These are phyloP conservation scores for Amphibolis antarctica DNA, from an alignment of 106 monocot species.

Conservation along the genomic window DNA sequence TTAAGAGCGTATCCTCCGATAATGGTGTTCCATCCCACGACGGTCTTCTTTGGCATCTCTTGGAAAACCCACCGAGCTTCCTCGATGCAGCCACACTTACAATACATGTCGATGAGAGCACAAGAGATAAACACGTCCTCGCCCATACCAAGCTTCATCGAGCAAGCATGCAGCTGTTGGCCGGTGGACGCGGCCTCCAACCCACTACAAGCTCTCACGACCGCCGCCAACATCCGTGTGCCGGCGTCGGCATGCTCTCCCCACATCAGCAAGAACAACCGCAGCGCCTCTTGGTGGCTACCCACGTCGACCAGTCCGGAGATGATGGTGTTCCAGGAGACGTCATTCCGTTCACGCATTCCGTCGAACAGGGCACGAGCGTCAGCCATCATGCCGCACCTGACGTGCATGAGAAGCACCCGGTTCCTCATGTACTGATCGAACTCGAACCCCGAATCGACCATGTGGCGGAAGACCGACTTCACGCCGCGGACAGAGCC, in stretches of 20 bases:
- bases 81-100: slow-evolving; percentile 60
- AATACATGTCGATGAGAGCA: slow-evolving; percentile 46
- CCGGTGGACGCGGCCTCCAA: slow-evolving; percentile 24
- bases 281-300: slow-evolving; percentile 36
- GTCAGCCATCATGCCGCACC: slow-evolving; percentile 49
- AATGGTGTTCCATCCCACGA: slow-evolving; percentile 76
- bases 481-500: slow-evolving; percentile 31
- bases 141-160: slow-evolving; percentile 10
- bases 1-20: slow-evolving; percentile 69
- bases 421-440: slow-evolving; percentile 65
- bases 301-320: slow-evolving; percentile 45
- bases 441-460: slow-evolving; percentile 35
- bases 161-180: slow-evolving; percentile 43
- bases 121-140: slow-evolving; percentile 15
- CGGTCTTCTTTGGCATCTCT: slow-evolving; percentile 53
- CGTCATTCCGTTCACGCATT: slow-evolving; percentile 42
- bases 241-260: slow-evolving; percentile 19
- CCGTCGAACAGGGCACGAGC: slow-evolving; percentile 58
- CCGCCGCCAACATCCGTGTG: slow-evolving; percentile 27
- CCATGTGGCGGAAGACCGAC: slow-evolving; percentile 41
- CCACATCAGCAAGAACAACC: slow-evolving; percentile 51
- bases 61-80: slow-evolving; percentile 64
- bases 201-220: slow-evolving; percentile 40
- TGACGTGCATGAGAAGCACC: slow-evolving; percentile 49
- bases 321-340: slow-evolving; percentile 60